Base-by-base conservation (phyloP, 371 early-diverging fungal genomes). In the Mucor lusitanicus region DNA sequence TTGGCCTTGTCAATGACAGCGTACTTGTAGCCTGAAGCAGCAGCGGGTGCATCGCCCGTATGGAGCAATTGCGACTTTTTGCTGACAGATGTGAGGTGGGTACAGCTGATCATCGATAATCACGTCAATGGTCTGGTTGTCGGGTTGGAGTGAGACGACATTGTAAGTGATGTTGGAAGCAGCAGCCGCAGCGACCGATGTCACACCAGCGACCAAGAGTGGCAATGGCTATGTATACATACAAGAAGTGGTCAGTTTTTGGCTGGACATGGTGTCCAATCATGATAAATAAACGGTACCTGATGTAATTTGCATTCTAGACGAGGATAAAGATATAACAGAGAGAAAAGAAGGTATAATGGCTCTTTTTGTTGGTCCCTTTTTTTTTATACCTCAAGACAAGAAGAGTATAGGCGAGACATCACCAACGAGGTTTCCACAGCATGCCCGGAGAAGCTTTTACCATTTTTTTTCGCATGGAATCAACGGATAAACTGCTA, bases 41-140 rank as follows among this genome's bases (percentile, higher is more conserved):
- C 68, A 1, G 21, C 17, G 12, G 72, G 72, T 0, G 72, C 68
- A 19, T 54, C 28, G 3, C 65, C 72, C 3, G 21, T 44, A n/a
- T 65, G 64, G 15, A 72, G 40, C 13, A 72, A 21, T 13, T 53
- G 23, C 9, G 62, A 65, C 12, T n/a, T 61, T 5, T 55, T 28
- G 17, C 37, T 44, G 11, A 54, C 32, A 15, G 25, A 23, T 7
- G 25, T 44, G 11, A 70, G 60, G n/a, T 40, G 65, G 70, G 30
- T 70, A 70, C 0, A 54, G 13, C 4, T 61, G n/a, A n/a, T 59
- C 48, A 35, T 71, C 63, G 19, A 71, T 44, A 8, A 71, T 23
- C 3, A 66, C 71, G 17, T 59, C 67, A 17, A 64, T 27, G 2
- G 60, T 59, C 25, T 66, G 58, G 40, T 62, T 59, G n/a, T 30